phyloP scores from a whole-genome alignment of 768 basidiomycete species.

The Wakefieldia striispora region DNA sequence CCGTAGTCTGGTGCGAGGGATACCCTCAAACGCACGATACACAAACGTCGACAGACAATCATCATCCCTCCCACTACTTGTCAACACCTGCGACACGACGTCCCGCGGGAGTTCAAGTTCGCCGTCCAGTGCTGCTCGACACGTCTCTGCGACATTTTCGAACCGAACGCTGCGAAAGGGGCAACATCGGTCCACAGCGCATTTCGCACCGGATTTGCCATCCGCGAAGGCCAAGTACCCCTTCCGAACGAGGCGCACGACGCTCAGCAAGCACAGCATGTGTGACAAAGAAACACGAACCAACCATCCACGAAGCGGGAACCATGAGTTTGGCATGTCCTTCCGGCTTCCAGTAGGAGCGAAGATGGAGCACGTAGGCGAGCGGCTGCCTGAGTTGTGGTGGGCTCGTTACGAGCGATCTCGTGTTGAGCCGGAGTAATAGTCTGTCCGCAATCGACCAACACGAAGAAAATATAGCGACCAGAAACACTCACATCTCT shows the following conservation, averaged over 20 bases:
- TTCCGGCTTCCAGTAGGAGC: slow-evolving; percentile 21
- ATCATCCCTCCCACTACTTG: not conserved
- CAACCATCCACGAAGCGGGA: slow-evolving; percentile 26
- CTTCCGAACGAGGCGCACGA: slow-evolving; percentile 6
- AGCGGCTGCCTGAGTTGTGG: slow-evolving; percentile 17
- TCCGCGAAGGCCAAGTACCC: slow-evolving; percentile 3
- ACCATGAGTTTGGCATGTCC: slow-evolving; percentile 16
- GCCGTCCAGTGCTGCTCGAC: not conserved
- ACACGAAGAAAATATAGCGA: not conserved
- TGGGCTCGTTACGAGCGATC: slow-evolving; percentile 11
- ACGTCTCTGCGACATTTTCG: slow-evolving; percentile 2
- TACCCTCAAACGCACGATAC: slow-evolving; percentile 14
- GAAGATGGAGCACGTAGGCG: slow-evolving; percentile 23
- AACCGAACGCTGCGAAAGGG: slow-evolving; percentile 19
- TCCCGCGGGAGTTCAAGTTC: slow-evolving; percentile 9
- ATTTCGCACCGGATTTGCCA: not conserved
- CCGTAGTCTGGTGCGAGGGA: slow-evolving; percentile 11
- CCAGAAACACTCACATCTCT: slow-evolving; percentile 6
- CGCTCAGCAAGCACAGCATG: not conserved
- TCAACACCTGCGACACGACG: slow-evolving; percentile 11
- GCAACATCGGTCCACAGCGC: slow-evolving; percentile 5
- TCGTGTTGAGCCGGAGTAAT: slow-evolving; percentile 7
- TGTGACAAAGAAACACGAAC: not conserved
- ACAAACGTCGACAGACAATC: slow-evolving; percentile 5
- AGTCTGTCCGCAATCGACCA: slow-evolving; percentile 7